A percentile compares a stretch with the other conserved stretches of the same genome.
phyloP scores from a whole-genome alignment of 1,284 basidiomycete genomes.

The Amylostereum chailletii region DNA sequence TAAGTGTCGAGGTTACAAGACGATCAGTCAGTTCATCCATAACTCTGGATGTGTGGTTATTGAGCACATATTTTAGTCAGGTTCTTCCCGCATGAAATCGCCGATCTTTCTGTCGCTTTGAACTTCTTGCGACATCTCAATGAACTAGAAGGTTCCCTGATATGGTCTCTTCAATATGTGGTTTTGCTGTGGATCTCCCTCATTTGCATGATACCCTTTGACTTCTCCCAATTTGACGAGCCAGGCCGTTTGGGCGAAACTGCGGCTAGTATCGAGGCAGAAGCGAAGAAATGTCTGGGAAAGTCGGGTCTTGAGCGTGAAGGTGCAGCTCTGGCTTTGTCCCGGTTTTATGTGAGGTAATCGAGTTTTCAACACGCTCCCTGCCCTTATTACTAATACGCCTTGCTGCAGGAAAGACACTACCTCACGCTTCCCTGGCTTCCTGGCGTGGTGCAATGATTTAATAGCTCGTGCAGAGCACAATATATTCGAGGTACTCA shows the following conservation, averaged over 20 bases:
- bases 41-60: constrained; percentile 24
- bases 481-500: constrained; percentile 44
- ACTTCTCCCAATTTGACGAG: constrained; percentile 78
- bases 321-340: constrained; percentile 64
- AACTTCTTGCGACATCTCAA: constrained; percentile 49
- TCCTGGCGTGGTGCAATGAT: constrained; percentile 37
- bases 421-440: constrained; percentile 36
- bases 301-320: constrained; percentile 78
- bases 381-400: constrained; percentile 4
- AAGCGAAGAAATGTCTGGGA: constrained; percentile 54
- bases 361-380: constrained; percentile 6
- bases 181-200: constrained; percentile 90
- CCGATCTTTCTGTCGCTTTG: constrained; percentile 73
- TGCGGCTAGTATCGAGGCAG: constrained; percentile 43
- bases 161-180: constrained; percentile 83
- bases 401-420: constrained; percentile 51
- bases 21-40: constrained; percentile 61
- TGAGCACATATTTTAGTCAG: constrained; percentile 44
- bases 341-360: constrained; percentile 73
- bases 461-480: constrained; percentile 13
- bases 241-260: constrained; percentile 37
- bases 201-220: constrained; percentile 92
- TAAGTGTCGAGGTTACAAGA: constrained; percentile 90
- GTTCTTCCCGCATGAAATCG: constrained; percentile 86
- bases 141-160: constrained; percentile 30